A percentile compares a stretch with the other conserved stretches of the same genome.
phyloP scores from a whole-genome alignment of 768 basidiomycete species.

The Phaeotremella fagi region DNA sequence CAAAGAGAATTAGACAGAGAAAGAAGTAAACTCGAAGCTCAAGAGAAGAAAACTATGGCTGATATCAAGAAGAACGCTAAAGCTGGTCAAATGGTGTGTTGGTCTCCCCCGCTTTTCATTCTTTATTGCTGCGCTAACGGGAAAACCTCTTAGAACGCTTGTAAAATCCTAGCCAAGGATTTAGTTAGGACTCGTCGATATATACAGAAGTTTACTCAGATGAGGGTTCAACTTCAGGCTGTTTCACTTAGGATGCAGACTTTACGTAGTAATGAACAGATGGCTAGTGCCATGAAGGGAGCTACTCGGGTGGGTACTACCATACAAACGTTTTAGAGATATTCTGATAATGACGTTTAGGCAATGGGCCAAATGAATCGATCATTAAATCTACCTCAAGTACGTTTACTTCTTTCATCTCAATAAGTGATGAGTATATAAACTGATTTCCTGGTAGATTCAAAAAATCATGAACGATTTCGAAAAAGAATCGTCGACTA shows the following conservation, averaged over 20 bases:
- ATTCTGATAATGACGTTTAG: conserved; percentile 50
- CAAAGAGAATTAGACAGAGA: conserved; percentile 98
- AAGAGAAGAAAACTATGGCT: conserved; percentile 87
- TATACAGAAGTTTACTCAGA: conserved; percentile 96
- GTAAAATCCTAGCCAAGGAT: conserved; percentile 99
- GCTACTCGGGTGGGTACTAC: conserved; percentile 72
- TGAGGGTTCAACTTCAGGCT: conserved; percentile 97
- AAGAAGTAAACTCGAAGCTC: conserved; percentile 81
- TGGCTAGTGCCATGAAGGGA: conserved; percentile 99
- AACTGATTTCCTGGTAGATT: conserved; percentile 54
- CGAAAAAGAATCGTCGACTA: conserved; percentile 91
- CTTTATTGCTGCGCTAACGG: too few species aligned
- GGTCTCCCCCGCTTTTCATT: background rate
- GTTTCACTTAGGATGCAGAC: conserved; percentile 93
- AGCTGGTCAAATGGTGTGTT: conserved; percentile 78
- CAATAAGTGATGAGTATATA: too few species aligned
- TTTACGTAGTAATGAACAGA: conserved; percentile 92
- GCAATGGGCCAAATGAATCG: conserved; percentile 99
- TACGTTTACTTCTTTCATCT: conserved; percentile 22
- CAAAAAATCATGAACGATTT: conserved; percentile 97
- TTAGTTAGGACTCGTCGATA: conserved; percentile 93
- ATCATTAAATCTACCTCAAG: conserved; percentile 78
- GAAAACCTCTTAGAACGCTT: conserved; percentile 77
- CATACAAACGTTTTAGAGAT: background rate
- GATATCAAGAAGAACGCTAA: conserved; percentile 98